phyloP scores from a whole-genome alignment of 2,329 filamentous ascomycete genomes.

The Monosporascus cannonballus region DNA sequence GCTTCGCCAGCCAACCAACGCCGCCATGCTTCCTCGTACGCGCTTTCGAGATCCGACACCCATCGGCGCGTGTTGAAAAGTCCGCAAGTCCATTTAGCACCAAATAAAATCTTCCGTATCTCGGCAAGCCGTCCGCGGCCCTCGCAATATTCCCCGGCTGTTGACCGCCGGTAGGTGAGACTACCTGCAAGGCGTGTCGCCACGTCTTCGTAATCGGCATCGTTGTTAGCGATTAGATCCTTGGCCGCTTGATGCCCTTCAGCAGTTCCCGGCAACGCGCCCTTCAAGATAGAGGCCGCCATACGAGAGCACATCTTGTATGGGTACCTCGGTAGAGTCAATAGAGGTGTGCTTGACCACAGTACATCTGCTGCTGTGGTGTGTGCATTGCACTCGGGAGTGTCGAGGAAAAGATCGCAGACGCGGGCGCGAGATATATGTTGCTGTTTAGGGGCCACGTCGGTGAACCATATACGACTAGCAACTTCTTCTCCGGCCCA shows the following conservation, averaged over 20 bases:
- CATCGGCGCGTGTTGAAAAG: slow-evolving; percentile 89
- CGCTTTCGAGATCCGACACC: slow-evolving; percentile 83
- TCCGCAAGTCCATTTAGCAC: slow-evolving; percentile 76
- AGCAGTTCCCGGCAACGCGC: slow-evolving; percentile 69
- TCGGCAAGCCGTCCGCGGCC: slow-evolving; percentile 67
- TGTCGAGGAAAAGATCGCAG: slow-evolving; percentile 93
- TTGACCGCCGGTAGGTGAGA: slow-evolving; percentile 49
- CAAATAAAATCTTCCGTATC: slow-evolving; percentile 74
- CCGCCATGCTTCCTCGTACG: slow-evolving; percentile 83
- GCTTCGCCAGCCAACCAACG: slow-evolving; percentile 80
- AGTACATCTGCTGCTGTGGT: slow-evolving; percentile 94
- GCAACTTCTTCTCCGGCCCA: slow-evolving; percentile 88
- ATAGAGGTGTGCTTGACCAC: slow-evolving; percentile 89
- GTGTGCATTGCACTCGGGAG: slow-evolving; percentile 95
- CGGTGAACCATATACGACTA: slow-evolving; percentile 84
- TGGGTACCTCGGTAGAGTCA: slow-evolving; percentile 84
- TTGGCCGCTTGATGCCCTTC: slow-evolving; percentile 61
- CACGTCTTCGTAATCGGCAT: slow-evolving; percentile 77
- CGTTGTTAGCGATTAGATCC: slow-evolving; percentile 72
- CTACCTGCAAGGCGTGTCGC: slow-evolving; percentile 62
- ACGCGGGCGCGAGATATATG: slow-evolving; percentile 90
- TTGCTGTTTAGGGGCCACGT: slow-evolving; percentile 89
- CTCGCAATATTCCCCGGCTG: slow-evolving; percentile 40
- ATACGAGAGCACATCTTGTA: slow-evolving; percentile 99
- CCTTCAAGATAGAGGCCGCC: slow-evolving; percentile 89